phyloP scores from a whole-genome alignment of 768 basidiomycete genomes.

The Grammothele lineata region DNA sequence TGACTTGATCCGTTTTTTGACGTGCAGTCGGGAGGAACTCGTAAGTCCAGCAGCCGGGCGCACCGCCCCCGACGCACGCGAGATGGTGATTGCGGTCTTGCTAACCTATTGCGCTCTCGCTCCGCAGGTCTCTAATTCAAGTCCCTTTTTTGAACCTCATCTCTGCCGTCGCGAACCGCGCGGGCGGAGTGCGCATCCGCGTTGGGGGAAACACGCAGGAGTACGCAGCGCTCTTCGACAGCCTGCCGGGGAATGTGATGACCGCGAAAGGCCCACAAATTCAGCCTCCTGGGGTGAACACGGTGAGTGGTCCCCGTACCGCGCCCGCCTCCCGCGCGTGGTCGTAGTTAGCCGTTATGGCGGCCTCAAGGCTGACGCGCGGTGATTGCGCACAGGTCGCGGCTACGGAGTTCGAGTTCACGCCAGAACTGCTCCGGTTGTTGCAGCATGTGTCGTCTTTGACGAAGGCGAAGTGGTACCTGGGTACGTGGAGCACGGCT shows the following conservation, averaged over 20 bases:
- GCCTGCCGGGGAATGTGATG: conserved; percentile 46
- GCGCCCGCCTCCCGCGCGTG: too few relatives aligned
- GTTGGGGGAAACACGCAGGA: conserved; percentile 84
- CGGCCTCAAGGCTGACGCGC: too few relatives aligned
- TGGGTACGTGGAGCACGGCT: conserved; percentile 39
- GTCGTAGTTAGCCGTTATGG: too few relatives aligned
- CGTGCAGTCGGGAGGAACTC: conserved; percentile 49
- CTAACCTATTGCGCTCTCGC: too few relatives aligned
- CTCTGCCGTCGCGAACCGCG: conserved; percentile 61
- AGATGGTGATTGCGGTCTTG: neutral
- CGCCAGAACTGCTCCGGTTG: conserved; percentile 62
- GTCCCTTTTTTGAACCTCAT: conserved; percentile 79
- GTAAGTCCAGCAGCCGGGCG: conserved; percentile 26
- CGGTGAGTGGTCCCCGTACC: too few relatives aligned
- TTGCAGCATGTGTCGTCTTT: conserved; percentile 55
- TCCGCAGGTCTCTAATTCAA: conserved; percentile 43
- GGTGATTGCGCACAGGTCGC: too few relatives aligned
- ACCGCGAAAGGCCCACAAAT: conserved; percentile 1
- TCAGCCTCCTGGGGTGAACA: too few relatives aligned
- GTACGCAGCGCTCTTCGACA: conserved; percentile 45
- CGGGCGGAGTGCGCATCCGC: conserved; percentile 59
- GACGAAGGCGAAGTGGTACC: conserved; percentile 62
- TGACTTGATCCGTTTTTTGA: too few relatives aligned
- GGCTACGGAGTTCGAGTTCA: conserved; percentile 14
- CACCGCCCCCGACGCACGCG: neutral